Evolutionary conservation across 2,329 filamentous ascomycete species (phyloP), one percentile per base, ranked within the genome.

Genomic region (Tolypocladium guangdongense): DNA sequence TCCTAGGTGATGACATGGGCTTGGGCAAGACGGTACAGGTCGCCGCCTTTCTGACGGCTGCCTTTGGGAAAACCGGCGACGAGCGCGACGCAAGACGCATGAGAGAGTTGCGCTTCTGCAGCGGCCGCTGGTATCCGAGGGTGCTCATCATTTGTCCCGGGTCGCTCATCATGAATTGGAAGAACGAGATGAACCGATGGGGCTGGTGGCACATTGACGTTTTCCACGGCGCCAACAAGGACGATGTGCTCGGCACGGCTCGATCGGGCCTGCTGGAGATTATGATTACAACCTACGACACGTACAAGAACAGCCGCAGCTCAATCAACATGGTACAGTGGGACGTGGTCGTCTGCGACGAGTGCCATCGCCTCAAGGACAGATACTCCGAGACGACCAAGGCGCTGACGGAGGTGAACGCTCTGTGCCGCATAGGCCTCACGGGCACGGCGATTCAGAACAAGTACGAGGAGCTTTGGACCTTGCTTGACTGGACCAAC

Each of bases 361-460:
- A 99, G 69, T 96, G 90, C 62, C 93, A 99, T 64, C 77, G 78
- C 38, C 82, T 97, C 65, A 99, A 97, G 70, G 90, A 92, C 60
- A 78, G 80, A 49, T 78, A 74, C 45, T 86, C 91, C 0, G 87
- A 86, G 57, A 87, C 86, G 8, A 93, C 92, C 0, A 82, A 87
- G 63, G 85, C 90, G 0, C 92, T 99, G 86, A 88, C 90, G 61
- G 82, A 91, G 56, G 76, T 97, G 60, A 99, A 99, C 61, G 84
- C 91, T 0, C 78, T 97, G 2, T 97, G 93, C 64, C 82, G 93
- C 36, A 91, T 99, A 56, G 93, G 93, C 0, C 76, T 99, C 10
- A 97, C 91, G 0, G 93, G 93, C 2, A 99, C 93, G 0, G 92
- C 92, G 0, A 96, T 99, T 46, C 93, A 99, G 66, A 99, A 99